Evolutionary conservation across 2,329 filamentous ascomycete genomes (phyloP).

Genomic region (Atkinsonella hypoxylon): DNA sequence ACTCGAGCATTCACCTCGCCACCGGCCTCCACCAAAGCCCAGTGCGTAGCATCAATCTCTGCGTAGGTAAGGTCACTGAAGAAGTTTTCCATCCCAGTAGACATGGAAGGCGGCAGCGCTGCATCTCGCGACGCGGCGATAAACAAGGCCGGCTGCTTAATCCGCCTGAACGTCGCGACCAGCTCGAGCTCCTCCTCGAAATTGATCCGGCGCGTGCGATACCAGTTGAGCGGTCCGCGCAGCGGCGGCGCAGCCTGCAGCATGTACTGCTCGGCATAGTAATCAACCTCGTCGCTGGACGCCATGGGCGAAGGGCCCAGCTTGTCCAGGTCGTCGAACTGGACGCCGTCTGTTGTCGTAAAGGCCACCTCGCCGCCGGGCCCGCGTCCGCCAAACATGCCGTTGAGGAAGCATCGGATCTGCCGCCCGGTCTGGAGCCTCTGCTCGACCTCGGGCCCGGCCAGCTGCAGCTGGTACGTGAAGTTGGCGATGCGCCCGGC

Average conservation of each 20-base stretch:
- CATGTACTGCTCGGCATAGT: conserved; percentile 63
- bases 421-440: conserved; percentile 44
- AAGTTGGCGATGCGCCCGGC: conserved; percentile 52
- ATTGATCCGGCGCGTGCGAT: conserved; percentile 62
- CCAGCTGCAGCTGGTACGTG: conserved; percentile 73
- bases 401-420: conserved; percentile 58
- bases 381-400: conserved; percentile 55
- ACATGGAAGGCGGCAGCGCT: conserved; percentile 62
- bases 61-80: conserved; percentile 53
- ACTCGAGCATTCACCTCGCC: conserved; percentile 59
- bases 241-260: conserved; percentile 47
- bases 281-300: conserved; percentile 58
- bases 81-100: conserved; percentile 55
- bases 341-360: conserved; percentile 46
- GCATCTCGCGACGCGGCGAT: conserved; percentile 59
- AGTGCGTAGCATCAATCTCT: conserved; percentile 63
- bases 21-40: conserved; percentile 67
- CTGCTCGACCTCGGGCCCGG: conserved; percentile 52
- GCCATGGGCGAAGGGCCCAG: conserved; percentile 48
- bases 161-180: conserved; percentile 40
- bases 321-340: conserved; percentile 49
- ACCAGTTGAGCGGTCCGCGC: conserved; percentile 79
- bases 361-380: conserved; percentile 46
- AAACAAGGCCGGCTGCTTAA: conserved; percentile 59
- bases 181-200: conserved; percentile 60